These are phyloP conservation scores for Backusella liffmaniae DNA, from an alignment of 192 early-diverging fungal species.

Conservation along the genomic window DNA sequence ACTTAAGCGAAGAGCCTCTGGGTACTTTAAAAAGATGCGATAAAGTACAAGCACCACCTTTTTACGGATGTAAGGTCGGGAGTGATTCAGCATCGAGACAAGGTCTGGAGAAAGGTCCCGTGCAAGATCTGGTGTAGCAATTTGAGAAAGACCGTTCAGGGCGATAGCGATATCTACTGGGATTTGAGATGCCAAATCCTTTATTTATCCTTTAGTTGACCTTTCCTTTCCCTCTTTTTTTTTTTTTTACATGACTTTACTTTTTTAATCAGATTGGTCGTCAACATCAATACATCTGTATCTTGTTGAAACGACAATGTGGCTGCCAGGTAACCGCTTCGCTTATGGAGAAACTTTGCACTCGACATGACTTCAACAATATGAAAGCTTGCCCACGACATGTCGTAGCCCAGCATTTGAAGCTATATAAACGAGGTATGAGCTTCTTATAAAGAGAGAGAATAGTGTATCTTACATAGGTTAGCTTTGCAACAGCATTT, in stretches of 20 bases:
- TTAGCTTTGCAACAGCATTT: slow-evolving; percentile 84
- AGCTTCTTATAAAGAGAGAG: background rate
- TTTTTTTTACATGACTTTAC: slow-evolving; percentile 38
- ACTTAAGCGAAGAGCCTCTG: slow-evolving; percentile 79
- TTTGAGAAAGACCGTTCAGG: slow-evolving; percentile 87
- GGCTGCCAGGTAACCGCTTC: slow-evolving; percentile 91
- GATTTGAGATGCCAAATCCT: slow-evolving; percentile 87
- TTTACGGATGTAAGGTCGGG: slow-evolving; percentile 92
- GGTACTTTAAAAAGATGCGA: slow-evolving; percentile 86
- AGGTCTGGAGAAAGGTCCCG: slow-evolving; percentile 86
- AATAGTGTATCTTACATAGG: slow-evolving; percentile 51
- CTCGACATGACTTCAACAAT: slow-evolving; percentile 97
- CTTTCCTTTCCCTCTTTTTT: background rate
- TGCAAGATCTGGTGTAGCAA: slow-evolving; percentile 89
- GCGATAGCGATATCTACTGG: slow-evolving; percentile 86
- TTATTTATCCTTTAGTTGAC: background rate
- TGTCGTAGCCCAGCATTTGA: slow-evolving; percentile 97
- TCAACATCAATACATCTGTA: slow-evolving; percentile 95
- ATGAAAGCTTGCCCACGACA: slow-evolving; percentile 96
- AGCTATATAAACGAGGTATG: slow-evolving; percentile 51
- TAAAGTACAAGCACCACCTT: slow-evolving; percentile 87
- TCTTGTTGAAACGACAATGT: slow-evolving; percentile 86
- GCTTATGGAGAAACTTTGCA: slow-evolving; percentile 80
- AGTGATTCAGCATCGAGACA: slow-evolving; percentile 85
- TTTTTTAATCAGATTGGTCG: slow-evolving; percentile 96